A percentile compares a stretch with the other conserved stretches of the same genome.
phyloP scores from a whole-genome alignment of 176 grass and related monocot species.

The Thalia dealbata region DNA sequence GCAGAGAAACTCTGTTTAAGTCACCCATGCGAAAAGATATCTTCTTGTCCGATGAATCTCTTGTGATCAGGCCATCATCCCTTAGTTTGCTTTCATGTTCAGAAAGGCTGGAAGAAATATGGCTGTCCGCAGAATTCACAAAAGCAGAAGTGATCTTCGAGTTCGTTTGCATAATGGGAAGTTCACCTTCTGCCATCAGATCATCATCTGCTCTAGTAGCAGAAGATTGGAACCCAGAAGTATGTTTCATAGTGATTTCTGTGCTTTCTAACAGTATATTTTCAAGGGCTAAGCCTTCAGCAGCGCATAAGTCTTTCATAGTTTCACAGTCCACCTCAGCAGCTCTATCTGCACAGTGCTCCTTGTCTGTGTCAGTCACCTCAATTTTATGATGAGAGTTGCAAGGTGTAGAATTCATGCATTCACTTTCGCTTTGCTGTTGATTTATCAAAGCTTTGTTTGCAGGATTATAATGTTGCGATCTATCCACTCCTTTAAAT shows the following conservation, averaged over 20 bases:
- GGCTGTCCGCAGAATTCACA: neutral
- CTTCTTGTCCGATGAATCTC: neutral
- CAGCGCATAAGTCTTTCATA: neutral
- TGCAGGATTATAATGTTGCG: too few species aligned
- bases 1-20: neutral
- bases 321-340: neutral
- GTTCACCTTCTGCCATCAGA: neutral
- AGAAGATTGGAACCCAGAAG: neutral
- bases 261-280: neutral
- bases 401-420: neutral
- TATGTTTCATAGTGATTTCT: neutral
- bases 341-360: neutral
- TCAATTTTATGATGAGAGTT: neutral
- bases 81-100: neutral
- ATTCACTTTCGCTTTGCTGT: neutral
- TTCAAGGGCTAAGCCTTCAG: neutral
- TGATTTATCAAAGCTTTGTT: neutral
- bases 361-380: neutral
- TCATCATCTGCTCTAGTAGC: neutral
- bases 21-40: neutral
- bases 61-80: neutral
- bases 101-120: neutral
- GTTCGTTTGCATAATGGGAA: neutral
- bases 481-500: neutral
- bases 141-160: neutral